A percentile compares a stretch with the other conserved stretches of the same genome.
Conservation (phyloP, 2,329 filamentous ascomycete genomes). For the Coleophoma eucalyptorum region DNA sequence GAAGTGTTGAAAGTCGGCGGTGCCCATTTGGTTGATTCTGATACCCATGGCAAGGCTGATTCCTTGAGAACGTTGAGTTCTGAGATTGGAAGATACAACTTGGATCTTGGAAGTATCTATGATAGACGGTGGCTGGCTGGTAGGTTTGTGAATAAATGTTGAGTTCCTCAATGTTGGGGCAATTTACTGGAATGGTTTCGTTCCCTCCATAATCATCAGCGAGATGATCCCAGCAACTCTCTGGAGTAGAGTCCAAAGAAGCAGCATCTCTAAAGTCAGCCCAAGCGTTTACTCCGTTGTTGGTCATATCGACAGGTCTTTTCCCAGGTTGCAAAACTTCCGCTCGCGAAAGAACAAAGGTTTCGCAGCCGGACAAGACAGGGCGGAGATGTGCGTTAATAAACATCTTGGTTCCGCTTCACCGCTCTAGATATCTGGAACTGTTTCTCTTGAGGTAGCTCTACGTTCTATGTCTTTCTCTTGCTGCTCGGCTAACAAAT, state of each 20-base stretch:
- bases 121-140: constrained; percentile 11
- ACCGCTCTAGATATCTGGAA: constrained; percentile 19
- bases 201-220: constrained; percentile 16
- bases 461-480: constrained; percentile 13
- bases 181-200: constrained; percentile 18
- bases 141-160: background rate
- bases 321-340: constrained; percentile 16
- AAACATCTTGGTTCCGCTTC: constrained; percentile 23
- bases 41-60: constrained; percentile 4
- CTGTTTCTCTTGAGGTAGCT: constrained; percentile 16
- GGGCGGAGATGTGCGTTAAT: constrained; percentile 23
- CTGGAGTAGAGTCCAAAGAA: constrained; percentile 3
- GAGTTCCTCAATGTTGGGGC: background rate
- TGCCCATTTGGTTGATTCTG: constrained; percentile 9
- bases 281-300: constrained; percentile 24
- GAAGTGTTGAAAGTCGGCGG: constrained; percentile 2
- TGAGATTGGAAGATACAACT: constrained; percentile 1
- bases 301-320: constrained; percentile 22
- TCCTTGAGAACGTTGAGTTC: constrained; percentile 4
- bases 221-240: constrained; percentile 19
- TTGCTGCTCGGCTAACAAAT: background rate
- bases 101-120: constrained; percentile 16
- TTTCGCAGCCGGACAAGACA: constrained; percentile 22
- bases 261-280: constrained; percentile 16
- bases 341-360: constrained; percentile 20